Percentiles rank a stretch among this genome's conserved stretches.
phyloP scores from a whole-genome alignment of 2,329 filamentous ascomycete species.

The Calonectria honghensis region DNA sequence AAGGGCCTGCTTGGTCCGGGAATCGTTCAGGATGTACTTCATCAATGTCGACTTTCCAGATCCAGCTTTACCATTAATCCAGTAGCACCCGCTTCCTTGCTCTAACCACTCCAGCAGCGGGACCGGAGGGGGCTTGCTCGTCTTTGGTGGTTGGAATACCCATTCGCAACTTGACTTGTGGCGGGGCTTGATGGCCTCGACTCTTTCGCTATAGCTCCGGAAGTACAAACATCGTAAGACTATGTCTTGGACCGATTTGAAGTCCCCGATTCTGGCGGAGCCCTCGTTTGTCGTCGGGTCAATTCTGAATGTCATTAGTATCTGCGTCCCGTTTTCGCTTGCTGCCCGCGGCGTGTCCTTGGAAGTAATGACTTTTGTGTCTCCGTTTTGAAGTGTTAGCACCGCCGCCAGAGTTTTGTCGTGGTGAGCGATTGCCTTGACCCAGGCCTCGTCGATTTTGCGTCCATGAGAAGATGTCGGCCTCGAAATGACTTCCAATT shows the following conservation, averaged over 20 bases:
- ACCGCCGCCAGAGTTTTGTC: slow-evolving; percentile 1
- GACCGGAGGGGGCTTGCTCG: background rate
- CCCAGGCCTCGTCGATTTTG: background rate
- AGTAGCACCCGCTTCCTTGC: slow-evolving; percentile 4
- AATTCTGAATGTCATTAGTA: background rate
- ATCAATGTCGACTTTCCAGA: slow-evolving; percentile 3
- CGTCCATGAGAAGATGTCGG: background rate
- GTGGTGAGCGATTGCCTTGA: background rate
- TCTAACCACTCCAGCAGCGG: slow-evolving; percentile 8
- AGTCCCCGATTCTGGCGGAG: background rate
- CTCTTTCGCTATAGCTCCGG: slow-evolving; percentile 12
- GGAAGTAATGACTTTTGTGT: background rate
- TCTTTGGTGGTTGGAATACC: background rate
- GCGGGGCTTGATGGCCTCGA: slow-evolving; percentile 4
- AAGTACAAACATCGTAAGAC: slow-evolving; percentile 6
- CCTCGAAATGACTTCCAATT: background rate
- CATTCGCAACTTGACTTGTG: slow-evolving; percentile 5
- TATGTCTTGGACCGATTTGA: background rate
- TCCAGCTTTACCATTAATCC: slow-evolving; percentile 10
- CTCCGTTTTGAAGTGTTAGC: slow-evolving; percentile 2
- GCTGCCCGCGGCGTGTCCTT: background rate
- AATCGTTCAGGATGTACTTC: slow-evolving; percentile 8
- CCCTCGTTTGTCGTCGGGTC: background rate
- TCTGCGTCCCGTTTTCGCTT: background rate
- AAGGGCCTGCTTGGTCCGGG: background rate